Evolutionary conservation across 2,329 filamentous ascomycete species (phyloP).

Genomic region (Epichloe gansuensis): DNA sequence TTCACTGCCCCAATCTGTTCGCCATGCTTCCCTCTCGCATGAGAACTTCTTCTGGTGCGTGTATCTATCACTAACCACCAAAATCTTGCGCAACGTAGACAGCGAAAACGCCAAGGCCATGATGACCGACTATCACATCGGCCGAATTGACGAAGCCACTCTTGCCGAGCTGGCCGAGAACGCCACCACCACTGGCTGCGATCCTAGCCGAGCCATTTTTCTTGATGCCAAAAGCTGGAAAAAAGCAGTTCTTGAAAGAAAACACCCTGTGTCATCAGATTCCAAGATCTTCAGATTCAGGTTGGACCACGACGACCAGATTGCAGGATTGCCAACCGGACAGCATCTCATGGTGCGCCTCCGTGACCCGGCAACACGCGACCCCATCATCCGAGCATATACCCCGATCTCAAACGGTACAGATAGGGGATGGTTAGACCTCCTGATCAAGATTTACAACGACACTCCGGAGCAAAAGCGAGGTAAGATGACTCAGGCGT

Average conservation of each 20-base stretch:
- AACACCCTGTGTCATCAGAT: constrained; percentile 60
- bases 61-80: no score
- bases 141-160: constrained; percentile 53
- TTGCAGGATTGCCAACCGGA: constrained; percentile 65
- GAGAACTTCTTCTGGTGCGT: no score
- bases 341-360: constrained; percentile 81
- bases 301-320: constrained; percentile 58
- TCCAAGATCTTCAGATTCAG: constrained; percentile 71
- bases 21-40: not conserved
- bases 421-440: constrained; percentile 51
- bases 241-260: constrained; percentile 56
- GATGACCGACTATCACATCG: constrained; percentile 79
- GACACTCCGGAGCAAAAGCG: constrained; percentile 43
- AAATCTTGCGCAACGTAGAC: constrained; percentile 37
- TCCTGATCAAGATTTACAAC: constrained; percentile 76
- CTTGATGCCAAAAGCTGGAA: constrained; percentile 60
- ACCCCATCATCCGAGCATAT: constrained; percentile 73
- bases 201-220: constrained; percentile 46
- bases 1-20: not conserved
- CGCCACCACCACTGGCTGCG: constrained; percentile 22
- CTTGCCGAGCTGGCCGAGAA: constrained; percentile 35
- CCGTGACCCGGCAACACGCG: constrained; percentile 54
- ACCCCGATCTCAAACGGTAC: constrained; percentile 61
- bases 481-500: constrained; percentile 69
- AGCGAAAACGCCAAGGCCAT: constrained; percentile 84